phyloP scores from a whole-genome alignment of 1,139 yeast genomes.

The Scheffersomyces insectosa region DNA sequence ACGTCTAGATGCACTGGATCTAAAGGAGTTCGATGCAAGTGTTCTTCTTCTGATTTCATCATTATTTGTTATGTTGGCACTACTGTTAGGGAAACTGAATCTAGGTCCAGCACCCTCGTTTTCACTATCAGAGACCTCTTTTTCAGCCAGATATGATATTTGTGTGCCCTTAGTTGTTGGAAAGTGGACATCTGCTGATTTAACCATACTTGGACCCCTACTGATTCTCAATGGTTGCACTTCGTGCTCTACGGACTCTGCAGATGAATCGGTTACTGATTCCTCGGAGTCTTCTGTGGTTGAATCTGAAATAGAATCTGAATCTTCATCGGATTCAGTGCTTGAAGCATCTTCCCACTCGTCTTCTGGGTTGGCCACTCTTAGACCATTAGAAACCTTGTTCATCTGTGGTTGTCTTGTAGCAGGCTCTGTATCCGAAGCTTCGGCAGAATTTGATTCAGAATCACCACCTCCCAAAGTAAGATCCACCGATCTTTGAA shows the following conservation, averaged over 20 bases:
- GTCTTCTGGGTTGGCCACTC: background rate
- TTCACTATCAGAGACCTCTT: conserved; percentile 18
- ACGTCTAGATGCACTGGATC: conserved; percentile 17
- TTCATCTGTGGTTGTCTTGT: background rate
- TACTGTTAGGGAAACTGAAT: conserved; percentile 43
- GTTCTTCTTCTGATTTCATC: conserved; percentile 19
- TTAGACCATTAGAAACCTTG: no score
- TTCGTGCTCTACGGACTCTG: background rate
- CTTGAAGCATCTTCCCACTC: conserved; percentile 6
- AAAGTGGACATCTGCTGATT: background rate
- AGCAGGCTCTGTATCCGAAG: background rate
- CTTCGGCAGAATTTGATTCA: background rate
- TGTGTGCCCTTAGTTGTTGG: background rate
- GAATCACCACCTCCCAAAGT: conserved; percentile 9
- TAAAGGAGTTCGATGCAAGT: conserved; percentile 8
- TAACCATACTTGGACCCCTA: background rate
- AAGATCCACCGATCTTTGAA: conserved; percentile 36
- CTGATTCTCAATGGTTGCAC: conserved; percentile 10
- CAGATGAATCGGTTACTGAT: background rate
- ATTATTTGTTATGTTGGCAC: conserved; percentile 35
- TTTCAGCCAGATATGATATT: background rate
- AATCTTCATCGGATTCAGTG: background rate
- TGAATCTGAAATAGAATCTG: background rate
- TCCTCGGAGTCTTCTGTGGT: conserved; percentile 7
- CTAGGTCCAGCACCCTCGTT: conserved; percentile 37